These are phyloP conservation scores for barrel medic (Medicago truncatula) DNA, from an alignment of 306 rosid genomes.

Conservation along the genomic window DNA sequence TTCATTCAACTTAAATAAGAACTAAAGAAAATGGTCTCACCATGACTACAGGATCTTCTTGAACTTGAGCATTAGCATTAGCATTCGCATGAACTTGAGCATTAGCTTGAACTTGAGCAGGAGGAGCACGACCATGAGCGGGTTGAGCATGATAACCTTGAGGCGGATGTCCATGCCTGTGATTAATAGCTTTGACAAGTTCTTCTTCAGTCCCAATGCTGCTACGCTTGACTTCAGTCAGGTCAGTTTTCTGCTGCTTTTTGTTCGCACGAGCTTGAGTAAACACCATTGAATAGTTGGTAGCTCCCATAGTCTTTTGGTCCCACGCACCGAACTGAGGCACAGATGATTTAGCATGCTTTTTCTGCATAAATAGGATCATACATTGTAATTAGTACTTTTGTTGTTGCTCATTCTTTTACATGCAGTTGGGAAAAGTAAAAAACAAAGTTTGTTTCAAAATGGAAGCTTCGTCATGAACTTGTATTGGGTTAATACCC, in stretches of 20 bases:
- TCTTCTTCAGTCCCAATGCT: constrained; percentile 49
- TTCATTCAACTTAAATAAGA: background rate
- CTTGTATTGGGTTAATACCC: constrained; percentile 12
- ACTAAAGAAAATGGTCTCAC: constrained; percentile 38
- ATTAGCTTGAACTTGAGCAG: background rate
- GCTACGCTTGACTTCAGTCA: constrained; percentile 55
- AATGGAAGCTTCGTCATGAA: constrained; percentile 1
- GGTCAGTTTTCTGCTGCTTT: constrained; percentile 59
- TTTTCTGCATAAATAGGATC: constrained; percentile 48
- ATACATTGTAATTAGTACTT: background rate
- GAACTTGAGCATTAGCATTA: constrained; percentile 25
- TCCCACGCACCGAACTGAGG: constrained; percentile 97
- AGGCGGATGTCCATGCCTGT: constrained; percentile 17
- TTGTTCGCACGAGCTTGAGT: constrained; percentile 69
- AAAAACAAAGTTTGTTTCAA: background rate
- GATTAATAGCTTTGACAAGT: background rate
- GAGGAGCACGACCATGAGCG: constrained; percentile 36
- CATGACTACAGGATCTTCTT: constrained; percentile 39
- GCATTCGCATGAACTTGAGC: background rate
- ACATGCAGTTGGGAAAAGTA: background rate
- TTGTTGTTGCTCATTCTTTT: constrained; percentile 17
- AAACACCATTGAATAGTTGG: constrained; percentile 70
- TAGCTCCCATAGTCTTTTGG: constrained; percentile 51
- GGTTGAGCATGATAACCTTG: constrained; percentile 11
- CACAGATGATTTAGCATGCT: constrained; percentile 53